Conservation (phyloP, 345 rosid species). For the Citrus inodora region DNA sequence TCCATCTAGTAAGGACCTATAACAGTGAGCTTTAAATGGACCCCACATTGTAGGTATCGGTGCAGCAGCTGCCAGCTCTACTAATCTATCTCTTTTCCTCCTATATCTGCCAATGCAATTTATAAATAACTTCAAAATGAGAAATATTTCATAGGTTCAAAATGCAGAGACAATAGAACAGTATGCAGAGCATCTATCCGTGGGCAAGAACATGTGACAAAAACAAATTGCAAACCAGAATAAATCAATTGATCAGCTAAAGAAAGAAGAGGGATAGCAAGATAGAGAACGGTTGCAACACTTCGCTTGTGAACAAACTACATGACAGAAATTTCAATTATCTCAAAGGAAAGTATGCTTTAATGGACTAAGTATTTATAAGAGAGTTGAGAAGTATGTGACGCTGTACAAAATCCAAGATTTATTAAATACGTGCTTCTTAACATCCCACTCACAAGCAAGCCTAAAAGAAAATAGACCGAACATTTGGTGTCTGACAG, state of each 20-base stretch:
- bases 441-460: neutral
- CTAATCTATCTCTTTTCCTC: constrained; percentile 81
- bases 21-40: constrained; percentile 80
- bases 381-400: neutral
- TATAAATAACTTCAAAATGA: neutral
- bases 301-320: neutral
- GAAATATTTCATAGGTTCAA: neutral
- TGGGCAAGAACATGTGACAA: neutral
- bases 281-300: neutral
- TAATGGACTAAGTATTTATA: neutral
- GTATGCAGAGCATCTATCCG: neutral
- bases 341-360: neutral
- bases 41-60: constrained; percentile 93
- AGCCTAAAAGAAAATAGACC: neutral
- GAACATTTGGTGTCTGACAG: neutral
- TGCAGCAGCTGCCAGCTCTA: constrained; percentile 66
- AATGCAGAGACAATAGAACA: neutral
- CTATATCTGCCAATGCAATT: constrained; percentile 48
- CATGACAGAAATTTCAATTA: neutral
- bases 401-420: neutral
- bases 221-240: neutral
- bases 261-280: neutral
- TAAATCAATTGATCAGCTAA: neutral
- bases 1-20: constrained; percentile 77
- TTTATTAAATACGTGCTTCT: neutral